phyloP scores from a whole-genome alignment of 1,139 yeast species.

The Pneumocystis jirovecii region DNA sequence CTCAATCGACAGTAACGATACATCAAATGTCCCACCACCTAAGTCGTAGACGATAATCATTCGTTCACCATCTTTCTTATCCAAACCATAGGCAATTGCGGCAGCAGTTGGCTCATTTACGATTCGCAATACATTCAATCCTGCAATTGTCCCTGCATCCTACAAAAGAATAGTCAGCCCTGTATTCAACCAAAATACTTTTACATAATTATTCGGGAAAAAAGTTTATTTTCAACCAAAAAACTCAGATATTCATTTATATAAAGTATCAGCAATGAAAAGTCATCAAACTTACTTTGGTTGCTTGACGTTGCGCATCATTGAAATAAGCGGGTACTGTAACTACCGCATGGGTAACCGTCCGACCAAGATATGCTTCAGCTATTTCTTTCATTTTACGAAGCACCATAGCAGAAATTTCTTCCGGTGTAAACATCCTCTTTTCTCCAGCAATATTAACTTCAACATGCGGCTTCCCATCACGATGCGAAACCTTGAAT shows the following conservation, averaged over 20 bases:
- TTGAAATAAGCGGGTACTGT: constrained; percentile 97
- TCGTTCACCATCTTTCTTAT: constrained; percentile 59
- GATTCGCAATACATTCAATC: constrained; percentile 82
- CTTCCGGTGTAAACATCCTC: constrained; percentile 72
- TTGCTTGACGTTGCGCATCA: constrained; percentile 97
- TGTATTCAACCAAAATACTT: neutral
- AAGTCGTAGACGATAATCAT: constrained; percentile 86
- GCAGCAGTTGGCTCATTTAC: constrained; percentile 98
- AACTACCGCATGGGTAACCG: constrained; percentile 86
- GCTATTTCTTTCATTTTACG: constrained; percentile 89
- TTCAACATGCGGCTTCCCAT: constrained; percentile 67
- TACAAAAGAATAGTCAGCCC: neutral
- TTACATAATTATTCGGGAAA: neutral
- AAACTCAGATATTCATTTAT: too few relatives aligned
- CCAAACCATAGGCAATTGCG: constrained; percentile 93
- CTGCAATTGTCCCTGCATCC: constrained; percentile 94
- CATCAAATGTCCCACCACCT: constrained; percentile 93
- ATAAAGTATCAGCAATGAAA: neutral
- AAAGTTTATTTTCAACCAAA: too few relatives aligned
- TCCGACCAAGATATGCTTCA: constrained; percentile 76
- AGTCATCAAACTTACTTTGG: constrained; percentile 32
- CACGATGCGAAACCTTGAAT: constrained; percentile 48
- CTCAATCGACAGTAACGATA: constrained; percentile 72
- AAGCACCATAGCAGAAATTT: constrained; percentile 80
- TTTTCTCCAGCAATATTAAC: constrained; percentile 55